These are phyloP conservation scores for Thielaviopsis euricoi DNA, from an alignment of 2,329 filamentous ascomycete species.

Conservation along the genomic window DNA sequence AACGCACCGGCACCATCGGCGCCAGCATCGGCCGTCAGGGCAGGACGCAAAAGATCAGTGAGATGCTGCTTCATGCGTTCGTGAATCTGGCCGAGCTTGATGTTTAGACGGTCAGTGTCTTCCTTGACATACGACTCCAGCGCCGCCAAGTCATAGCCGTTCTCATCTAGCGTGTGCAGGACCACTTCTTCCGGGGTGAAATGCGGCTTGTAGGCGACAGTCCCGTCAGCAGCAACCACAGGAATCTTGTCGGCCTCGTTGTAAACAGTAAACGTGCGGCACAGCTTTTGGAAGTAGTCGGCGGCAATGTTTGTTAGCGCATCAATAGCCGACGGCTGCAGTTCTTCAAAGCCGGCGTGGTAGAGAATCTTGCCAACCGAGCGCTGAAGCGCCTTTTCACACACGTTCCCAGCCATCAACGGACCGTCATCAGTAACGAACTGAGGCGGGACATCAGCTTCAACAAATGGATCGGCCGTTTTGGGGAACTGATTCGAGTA, in stretches of 20 bases:
- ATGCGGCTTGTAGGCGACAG: slow-evolving; percentile 33
- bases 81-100: slow-evolving; percentile 68
- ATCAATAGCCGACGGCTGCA: slow-evolving; percentile 86
- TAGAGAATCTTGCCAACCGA: slow-evolving; percentile 93
- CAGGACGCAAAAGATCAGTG: slow-evolving; percentile 82
- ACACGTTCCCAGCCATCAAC: slow-evolving; percentile 69
- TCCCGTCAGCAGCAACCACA: slow-evolving; percentile 36
- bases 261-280: slow-evolving; percentile 65
- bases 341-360: slow-evolving; percentile 90
- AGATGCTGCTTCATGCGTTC: slow-evolving; percentile 90
- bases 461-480: slow-evolving; percentile 79
- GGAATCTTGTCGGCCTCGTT: slow-evolving; percentile 47
- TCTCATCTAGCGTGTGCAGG: slow-evolving; percentile 70
- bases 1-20: slow-evolving; percentile 80
- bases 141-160: slow-evolving; percentile 64
- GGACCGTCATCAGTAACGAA: slow-evolving; percentile 80
- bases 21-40: slow-evolving; percentile 56
- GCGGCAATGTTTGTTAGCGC: slow-evolving; percentile 75
- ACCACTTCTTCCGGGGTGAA: slow-evolving; percentile 76
- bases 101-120: slow-evolving; percentile 72
- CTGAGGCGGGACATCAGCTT: slow-evolving; percentile 74
- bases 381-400: slow-evolving; percentile 69
- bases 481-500: slow-evolving; percentile 98
- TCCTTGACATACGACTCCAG: slow-evolving; percentile 82
- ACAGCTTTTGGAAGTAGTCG: slow-evolving; percentile 78